Percentiles rank a stretch among this genome's conserved stretches.
Conservation (phyloP, 2,329 filamentous ascomycete species). For the Dactylellina sp. region DNA sequence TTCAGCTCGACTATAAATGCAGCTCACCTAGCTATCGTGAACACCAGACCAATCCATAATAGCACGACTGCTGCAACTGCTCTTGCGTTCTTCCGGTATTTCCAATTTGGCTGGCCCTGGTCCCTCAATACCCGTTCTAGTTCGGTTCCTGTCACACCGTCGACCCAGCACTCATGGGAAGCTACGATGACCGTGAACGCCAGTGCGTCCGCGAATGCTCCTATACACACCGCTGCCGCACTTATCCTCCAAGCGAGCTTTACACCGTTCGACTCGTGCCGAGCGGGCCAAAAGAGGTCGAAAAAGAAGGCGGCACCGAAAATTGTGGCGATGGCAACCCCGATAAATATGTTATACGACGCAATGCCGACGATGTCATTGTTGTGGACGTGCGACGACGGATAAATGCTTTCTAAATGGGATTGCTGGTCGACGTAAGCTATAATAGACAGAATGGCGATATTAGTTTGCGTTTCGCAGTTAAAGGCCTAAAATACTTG, state of each 20-base stretch:
- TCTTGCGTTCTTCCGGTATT: constrained; percentile 67
- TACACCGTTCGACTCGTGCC: constrained; percentile 67
- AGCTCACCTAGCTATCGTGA: constrained; percentile 66
- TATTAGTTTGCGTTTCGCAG: neutral
- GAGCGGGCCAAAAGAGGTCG: constrained; percentile 72
- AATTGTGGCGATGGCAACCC: constrained; percentile 70
- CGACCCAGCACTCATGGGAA: constrained; percentile 66
- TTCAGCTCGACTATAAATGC: neutral
- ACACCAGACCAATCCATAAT: constrained; percentile 68
- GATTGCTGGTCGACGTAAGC: constrained; percentile 69
- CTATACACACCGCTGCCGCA: constrained; percentile 66
- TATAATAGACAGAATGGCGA: constrained; percentile 62
- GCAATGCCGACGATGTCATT: constrained; percentile 70
- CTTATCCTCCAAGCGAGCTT: constrained; percentile 70
- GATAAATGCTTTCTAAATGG: constrained; percentile 64
- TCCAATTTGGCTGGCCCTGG: constrained; percentile 63
- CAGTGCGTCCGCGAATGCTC: constrained; percentile 67
- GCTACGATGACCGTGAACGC: constrained; percentile 68
- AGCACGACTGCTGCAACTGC: constrained; percentile 69
- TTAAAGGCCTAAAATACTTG: neutral
- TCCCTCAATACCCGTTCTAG: constrained; percentile 17
- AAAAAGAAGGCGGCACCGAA: constrained; percentile 73
- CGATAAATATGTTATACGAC: constrained; percentile 72
- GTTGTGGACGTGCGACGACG: constrained; percentile 67
- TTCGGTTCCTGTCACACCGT: constrained; percentile 61